These are phyloP conservation scores for Hyaloscypha variabilis DNA, from an alignment of 495 filamentous ascomycete species.

Conservation along the genomic window DNA sequence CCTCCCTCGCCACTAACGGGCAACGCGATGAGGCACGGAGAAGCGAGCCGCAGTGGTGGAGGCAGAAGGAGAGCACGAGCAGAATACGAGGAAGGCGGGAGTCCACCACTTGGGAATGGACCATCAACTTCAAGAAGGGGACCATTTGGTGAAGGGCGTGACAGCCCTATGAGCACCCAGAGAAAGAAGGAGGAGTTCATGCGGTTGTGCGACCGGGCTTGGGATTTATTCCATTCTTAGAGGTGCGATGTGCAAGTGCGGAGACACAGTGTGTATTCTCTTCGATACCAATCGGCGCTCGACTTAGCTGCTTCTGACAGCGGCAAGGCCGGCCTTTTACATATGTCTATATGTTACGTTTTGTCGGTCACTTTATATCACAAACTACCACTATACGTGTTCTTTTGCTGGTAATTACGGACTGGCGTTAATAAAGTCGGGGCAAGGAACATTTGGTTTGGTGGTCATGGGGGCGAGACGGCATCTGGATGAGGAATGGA, in stretches of 20 bases:
- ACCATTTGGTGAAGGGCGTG: conserved; percentile 75
- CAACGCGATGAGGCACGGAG: conserved; percentile 32
- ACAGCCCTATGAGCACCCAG: conserved; percentile 80
- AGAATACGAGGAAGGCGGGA: conserved; percentile 89
- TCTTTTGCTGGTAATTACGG: conserved; percentile 19
- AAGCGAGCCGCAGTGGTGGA: conserved; percentile 44
- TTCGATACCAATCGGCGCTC: conserved; percentile 7
- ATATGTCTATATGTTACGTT: conserved; percentile 18
- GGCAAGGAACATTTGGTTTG: not conserved
- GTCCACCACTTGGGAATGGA: conserved; percentile 71
- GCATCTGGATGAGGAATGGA: not conserved
- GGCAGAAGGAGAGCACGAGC: conserved; percentile 75
- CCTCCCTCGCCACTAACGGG: conserved; percentile 76
- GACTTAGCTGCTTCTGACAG: not conserved
- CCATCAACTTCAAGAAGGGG: conserved; percentile 57
- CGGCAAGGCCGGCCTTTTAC: conserved; percentile 2
- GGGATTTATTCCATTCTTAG: conserved; percentile 97
- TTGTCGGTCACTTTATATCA: conserved; percentile 6
- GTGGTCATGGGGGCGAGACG: not conserved
- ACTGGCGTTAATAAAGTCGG: conserved; percentile 29
- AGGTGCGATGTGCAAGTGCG: not conserved
- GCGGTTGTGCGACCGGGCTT: conserved; percentile 81
- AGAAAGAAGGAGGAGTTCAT: conserved; percentile 96
- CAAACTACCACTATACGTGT: conserved; percentile 6
- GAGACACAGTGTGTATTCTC: not conserved